A percentile compares a stretch with the other conserved stretches of the same genome.
These are phyloP conservation scores for Chaetoceros tenuissimus DNA, from an alignment of 108 stramenopile species.

Conservation along the genomic window DNA sequence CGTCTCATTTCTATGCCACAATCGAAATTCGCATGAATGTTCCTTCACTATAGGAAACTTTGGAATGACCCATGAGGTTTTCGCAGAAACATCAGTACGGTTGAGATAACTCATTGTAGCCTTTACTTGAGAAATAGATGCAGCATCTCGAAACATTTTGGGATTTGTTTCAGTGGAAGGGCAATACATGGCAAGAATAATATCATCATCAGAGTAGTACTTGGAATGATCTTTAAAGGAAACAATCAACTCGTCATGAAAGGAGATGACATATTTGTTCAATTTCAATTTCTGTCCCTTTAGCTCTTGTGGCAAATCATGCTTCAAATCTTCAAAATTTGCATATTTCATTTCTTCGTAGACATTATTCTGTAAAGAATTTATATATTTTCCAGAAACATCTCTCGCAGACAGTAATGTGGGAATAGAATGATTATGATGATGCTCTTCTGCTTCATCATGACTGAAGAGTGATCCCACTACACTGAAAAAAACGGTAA, in stretches of 20 bases:
- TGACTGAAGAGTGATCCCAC: too few relatives aligned
- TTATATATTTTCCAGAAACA: not conserved
- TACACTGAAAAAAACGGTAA: too few relatives aligned
- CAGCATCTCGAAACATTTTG: not conserved
- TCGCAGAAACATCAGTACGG: not conserved
- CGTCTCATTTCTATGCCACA: slow-evolving; percentile 6
- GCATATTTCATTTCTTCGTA: not conserved
- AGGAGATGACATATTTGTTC: not conserved
- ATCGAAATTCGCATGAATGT: slow-evolving; percentile 31
- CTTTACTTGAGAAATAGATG: not conserved
- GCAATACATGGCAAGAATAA: not conserved
- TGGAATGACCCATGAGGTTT: slow-evolving; percentile 33
- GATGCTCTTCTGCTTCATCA: not conserved
- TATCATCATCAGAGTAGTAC: not conserved
- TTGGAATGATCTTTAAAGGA: not conserved
- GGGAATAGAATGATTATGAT: not conserved
- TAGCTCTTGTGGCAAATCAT: not conserved
- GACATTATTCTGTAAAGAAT: not conserved
- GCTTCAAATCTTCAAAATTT: not conserved
- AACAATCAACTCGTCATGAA: not conserved
- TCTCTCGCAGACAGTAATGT: not conserved
- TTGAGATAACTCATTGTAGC: not conserved
- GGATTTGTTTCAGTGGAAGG: not conserved
- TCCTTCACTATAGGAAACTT: slow-evolving; percentile 35
- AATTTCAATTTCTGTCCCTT: not conserved